Conservation (phyloP, 495 filamentous ascomycete genomes). For the Peziza echinospora region DNA sequence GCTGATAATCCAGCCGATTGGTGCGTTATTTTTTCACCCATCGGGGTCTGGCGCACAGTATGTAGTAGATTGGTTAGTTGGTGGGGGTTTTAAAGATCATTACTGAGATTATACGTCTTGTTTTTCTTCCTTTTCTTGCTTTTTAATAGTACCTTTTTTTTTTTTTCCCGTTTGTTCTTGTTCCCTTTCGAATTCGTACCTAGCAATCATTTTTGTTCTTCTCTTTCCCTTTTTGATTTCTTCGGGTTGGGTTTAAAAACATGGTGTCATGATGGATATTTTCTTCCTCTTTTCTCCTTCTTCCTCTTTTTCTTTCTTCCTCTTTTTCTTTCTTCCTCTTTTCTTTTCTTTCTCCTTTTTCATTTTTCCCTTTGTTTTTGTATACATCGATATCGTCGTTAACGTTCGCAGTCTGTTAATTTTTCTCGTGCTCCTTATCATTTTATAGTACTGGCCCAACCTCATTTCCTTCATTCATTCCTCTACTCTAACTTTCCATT, state of each 20-base stretch:
- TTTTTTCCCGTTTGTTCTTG: not conserved
- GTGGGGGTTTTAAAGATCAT: conserved; percentile 15
- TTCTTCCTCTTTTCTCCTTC: conserved; percentile 13
- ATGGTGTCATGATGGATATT: conserved; percentile 17
- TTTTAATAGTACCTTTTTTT: conserved; percentile 4
- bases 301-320: conserved; percentile 5
- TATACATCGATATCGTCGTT: no score
- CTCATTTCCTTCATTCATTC: no score
- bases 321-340: conserved; percentile 4
- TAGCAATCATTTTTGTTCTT: conserved; percentile 12
- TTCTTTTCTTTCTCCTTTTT: not conserved
- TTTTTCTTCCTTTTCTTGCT: conserved; percentile 4
- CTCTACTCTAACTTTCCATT: no score
- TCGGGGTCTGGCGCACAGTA: conserved; percentile 5
- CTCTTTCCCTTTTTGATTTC: conserved; percentile 14
- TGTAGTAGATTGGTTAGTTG: conserved; percentile 12
- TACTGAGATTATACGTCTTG: no score
- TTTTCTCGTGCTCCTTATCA: no score
- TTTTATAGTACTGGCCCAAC: no score
- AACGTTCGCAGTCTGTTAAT: no score
- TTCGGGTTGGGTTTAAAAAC: conserved; percentile 17
- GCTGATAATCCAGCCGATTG: no score
- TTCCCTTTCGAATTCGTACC: conserved; percentile 8
- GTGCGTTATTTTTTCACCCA: no score
- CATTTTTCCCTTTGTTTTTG: conserved; percentile 1